Evolutionary conservation across 1,139 yeast species (phyloP).

Genomic region (Insectozyma bohioensis): DNA sequence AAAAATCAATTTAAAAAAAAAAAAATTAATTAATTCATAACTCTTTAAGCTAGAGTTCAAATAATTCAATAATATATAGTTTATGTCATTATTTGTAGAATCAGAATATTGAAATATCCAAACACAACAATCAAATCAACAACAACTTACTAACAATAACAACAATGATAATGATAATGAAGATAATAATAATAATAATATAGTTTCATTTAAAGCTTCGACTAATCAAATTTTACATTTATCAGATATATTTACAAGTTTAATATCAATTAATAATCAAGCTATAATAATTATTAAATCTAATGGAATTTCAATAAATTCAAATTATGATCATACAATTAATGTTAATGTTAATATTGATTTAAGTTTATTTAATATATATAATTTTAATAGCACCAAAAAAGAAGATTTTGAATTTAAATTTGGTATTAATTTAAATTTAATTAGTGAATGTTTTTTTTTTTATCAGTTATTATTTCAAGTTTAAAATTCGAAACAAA

Average conservation of each 20-base stretch:
- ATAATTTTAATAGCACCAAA: conserved; percentile 22
- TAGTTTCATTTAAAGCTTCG: conserved; percentile 37
- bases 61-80: too few relatives aligned
- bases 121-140: too few relatives aligned
- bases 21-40: too few relatives aligned
- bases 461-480: conserved; percentile 24
- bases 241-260: conserved; percentile 38
- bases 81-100: too few relatives aligned
- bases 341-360: conserved; percentile 39
- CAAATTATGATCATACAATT: conserved; percentile 39
- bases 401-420: conserved; percentile 23
- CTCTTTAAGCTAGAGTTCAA: too few relatives aligned
- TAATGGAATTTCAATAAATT: conserved; percentile 33
- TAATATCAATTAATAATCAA: conserved; percentile 32
- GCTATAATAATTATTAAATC: conserved; percentile 37
- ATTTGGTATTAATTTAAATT: conserved; percentile 38
- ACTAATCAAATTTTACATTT: conserved; percentile 41
- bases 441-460: conserved; percentile 38
- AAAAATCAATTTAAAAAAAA: too few relatives aligned
- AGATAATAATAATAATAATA: too few relatives aligned
- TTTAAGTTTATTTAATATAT: conserved; percentile 35
- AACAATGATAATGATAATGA: too few relatives aligned
- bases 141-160: too few relatives aligned
- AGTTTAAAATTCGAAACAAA: conserved; percentile 16
- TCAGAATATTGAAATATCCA: too few relatives aligned